Percentiles rank a stretch among this genome's conserved stretches.
Conservation (phyloP, 306 rosid genomes). For the Vigna angularis region DNA sequence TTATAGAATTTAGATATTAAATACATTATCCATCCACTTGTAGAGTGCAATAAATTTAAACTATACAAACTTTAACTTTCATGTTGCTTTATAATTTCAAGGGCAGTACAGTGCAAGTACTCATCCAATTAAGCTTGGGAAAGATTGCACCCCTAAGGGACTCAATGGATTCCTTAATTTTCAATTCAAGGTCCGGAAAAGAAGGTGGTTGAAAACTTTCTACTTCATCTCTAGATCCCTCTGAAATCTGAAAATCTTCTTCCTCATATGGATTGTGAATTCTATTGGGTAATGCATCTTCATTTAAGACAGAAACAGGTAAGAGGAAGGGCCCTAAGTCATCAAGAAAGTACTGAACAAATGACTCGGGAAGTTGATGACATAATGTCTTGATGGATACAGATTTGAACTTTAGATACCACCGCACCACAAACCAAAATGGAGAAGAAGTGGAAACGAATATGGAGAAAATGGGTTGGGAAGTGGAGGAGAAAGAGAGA, state of each 20-base stretch:
- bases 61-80: too few relatives aligned
- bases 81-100: too few relatives aligned
- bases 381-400: constrained; percentile 66
- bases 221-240: constrained; percentile 70
- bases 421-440: neutral
- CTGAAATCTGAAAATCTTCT: constrained; percentile 69
- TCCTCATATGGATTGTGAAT: constrained; percentile 66
- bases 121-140: constrained; percentile 73
- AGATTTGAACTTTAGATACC: constrained; percentile 75
- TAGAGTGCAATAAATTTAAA: too few relatives aligned
- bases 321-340: constrained; percentile 73
- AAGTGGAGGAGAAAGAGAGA: too few relatives aligned
- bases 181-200: constrained; percentile 76
- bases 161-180: constrained; percentile 67
- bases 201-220: constrained; percentile 64
- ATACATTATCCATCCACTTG: too few relatives aligned
- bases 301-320: constrained; percentile 71
- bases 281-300: constrained; percentile 84
- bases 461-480: too few relatives aligned
- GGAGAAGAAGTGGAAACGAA: too few relatives aligned
- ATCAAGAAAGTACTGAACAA: constrained; percentile 71
- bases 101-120: too few relatives aligned
- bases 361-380: constrained; percentile 78
- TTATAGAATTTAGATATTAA: too few relatives aligned
- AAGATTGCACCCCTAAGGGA: constrained; percentile 79